phyloP scores from a whole-genome alignment of 208 protist genomes.

The Crithidia bombi region DNA sequence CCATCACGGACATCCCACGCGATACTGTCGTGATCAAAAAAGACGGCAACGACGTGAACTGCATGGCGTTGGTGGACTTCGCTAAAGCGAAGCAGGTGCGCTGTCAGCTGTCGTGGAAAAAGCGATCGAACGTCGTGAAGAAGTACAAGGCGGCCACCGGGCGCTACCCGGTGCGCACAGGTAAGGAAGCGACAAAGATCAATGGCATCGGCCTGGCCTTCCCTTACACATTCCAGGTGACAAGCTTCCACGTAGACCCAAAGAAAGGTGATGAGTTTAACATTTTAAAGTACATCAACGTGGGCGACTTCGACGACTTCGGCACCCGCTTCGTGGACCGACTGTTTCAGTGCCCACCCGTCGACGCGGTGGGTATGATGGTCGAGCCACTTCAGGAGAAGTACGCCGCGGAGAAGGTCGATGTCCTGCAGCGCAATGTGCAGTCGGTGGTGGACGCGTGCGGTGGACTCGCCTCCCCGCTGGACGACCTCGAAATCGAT shows the following conservation, averaged over 20 bases:
- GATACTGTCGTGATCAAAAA: conserved; percentile 56
- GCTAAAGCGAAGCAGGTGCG: conserved; percentile 56
- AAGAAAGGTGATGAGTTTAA: conserved; percentile 49
- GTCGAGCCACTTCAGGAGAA: conserved; percentile 49
- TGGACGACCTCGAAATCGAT: conserved; percentile 33
- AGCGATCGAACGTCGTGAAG: conserved; percentile 38
- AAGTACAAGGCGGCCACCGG: conserved; percentile 22
- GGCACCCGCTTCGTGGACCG: conserved; percentile 69
- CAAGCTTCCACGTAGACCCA: conserved; percentile 70
- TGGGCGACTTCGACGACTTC: conserved; percentile 78
- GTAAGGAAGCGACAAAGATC: conserved; percentile 23
- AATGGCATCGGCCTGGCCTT: conserved; percentile 33
- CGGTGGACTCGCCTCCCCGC: conserved; percentile 37
- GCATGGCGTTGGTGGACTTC: conserved; percentile 86
- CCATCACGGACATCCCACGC: conserved; percentile 50
- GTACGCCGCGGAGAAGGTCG: conserved; percentile 36
- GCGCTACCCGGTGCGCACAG: conserved; percentile 5
- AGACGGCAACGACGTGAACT: conserved; percentile 57
- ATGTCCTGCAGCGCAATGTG: conserved; percentile 55
- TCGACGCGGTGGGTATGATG: conserved; percentile 71
- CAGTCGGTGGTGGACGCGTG: conserved; percentile 42
- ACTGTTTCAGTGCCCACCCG: conserved; percentile 57
- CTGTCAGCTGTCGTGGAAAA: conserved; percentile 72
- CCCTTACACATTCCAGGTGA: conserved; percentile 69
- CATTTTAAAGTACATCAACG: conserved; percentile 61